Evolutionary conservation across 2,329 filamentous ascomycete genomes (phyloP), one percentile per base, ranked within the genome.

Genomic region (Lachnellula hyalina): DNA sequence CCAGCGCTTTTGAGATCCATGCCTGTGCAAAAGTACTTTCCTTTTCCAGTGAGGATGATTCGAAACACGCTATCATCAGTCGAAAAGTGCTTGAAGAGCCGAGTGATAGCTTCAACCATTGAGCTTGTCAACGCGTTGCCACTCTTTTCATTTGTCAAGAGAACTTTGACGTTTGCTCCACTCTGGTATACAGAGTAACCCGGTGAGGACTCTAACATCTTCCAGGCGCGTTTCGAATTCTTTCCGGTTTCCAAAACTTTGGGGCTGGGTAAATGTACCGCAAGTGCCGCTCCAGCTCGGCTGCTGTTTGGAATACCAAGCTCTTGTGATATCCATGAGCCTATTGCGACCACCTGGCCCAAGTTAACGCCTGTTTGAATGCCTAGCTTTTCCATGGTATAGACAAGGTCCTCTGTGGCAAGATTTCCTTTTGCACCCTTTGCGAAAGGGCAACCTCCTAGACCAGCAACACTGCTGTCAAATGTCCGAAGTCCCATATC

Each of bases 381-480:
- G 0, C 90, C 90, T 52, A 91, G 70, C 57, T 82, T 87, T 68
- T 90, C 84, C 68, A 89, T 73, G 58, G 88, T 85, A 67, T 93
- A 90, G 1, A 94, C 85, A 72, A 95, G 73, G 68, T 95, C 87
- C 72, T 96, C 90, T 0, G 89, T 92, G 1, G 88, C 84, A 12
- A 93, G 87, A 68, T 95, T 96, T 1, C 90, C 90, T 42, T 89
- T 94, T 0, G 90, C 90, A 0, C 90, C 90, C 0, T 89, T 89
- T 59, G 86, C 89, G 67, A 89, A 96, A 0, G 90, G 90, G 67
- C 90, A 95, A 0, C 90, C 90, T 1, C 90, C 90, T 0, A 96
- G 76, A 0, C 90, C 90, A 2, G 83, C 88, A 1, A 95, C 87
- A 52, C 87, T 89, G 60, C 82, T 83, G 67, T 96, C 90, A 68